Evolutionary conservation across 306 rosid genomes (phyloP), one percentile per base, ranked within the genome.

Genomic region (Cucumis cinereus): DNA sequence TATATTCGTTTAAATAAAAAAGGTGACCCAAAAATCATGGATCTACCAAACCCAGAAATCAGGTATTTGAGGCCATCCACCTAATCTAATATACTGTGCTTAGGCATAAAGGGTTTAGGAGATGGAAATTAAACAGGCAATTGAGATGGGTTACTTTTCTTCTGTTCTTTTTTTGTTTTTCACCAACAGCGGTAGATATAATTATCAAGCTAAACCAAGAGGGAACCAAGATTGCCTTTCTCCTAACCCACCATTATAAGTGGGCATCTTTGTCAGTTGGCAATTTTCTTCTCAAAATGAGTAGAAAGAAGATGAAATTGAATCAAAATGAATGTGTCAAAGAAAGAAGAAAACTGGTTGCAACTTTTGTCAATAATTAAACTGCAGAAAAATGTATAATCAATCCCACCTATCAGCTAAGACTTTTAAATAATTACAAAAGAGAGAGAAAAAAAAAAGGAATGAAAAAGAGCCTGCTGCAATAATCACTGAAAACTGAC

Each of bases 221-320:
- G 67, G 79, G 62, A 76, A 47, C 52, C 84, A 84, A 79, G 82
- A 79, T 79, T 81, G 83, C 77, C 73, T 75, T 26, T 61, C 60
- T 78, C 77, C 83, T 79, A 75, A 80, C 80, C 79, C 60, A 67
- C 76, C 73, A 49, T 23, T 24, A 66, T 66, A 49, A 73, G 71
- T 59, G 79, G 83, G 75, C 45, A 40, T 84, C 81, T 60, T 81
- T 56, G 45, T 83, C 43, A 62, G 45, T 22, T 20, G 30, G 36
- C 23, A 20, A n/a, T 82, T 79, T 58, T 58, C 77, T 74, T 74
- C 30, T 64, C 74, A 62, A 56, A 53, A 74, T 41, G 76, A 56
- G 54, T 56, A 54, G 14, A 36, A 36, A 67, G 47, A 45, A 23
- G 52, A 36, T 38, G 56, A 66, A 81, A 49, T 24, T 22, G 20